Base-by-base conservation (phyloP, 2,329 filamentous ascomycete genomes). In the Metarhizium brunneum region DNA sequence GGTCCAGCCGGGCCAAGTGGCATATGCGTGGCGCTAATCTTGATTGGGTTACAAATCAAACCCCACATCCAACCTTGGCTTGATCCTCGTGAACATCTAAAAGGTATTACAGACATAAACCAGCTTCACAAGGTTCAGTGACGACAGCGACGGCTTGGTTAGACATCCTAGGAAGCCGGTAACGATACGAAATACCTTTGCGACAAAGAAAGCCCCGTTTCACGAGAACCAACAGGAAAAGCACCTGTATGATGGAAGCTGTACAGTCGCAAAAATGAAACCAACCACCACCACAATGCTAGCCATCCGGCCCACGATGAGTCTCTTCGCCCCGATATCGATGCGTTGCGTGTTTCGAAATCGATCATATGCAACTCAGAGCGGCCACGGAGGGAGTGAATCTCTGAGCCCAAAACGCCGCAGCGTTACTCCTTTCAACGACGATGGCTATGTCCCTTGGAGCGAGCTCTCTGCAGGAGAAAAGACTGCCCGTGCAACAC, bases 401-500 rank as follows among this genome's bases (percentile, higher is more conserved):
- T 57, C 59, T 58, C 62, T 77, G 13, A 66, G 71, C 13, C 68
- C 84, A 30, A 81, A 78, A 60, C 80, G 89, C 54, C 85, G 81
- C 65, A 79, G 84, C 43, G 84, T 96, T 30, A 96, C 91, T 0
- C 82, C 92, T 0, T 85, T 92, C 65, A 94, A 90, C 63, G 92
- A 96, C 63, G 87, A 90, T 65, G 92, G 92, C 7, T 79, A 81
- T 60, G 84, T 96, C 1, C 83, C 84, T 4, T 97, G 92, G 92
- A 79, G 76, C 3, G 79, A 94, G 54, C 80, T 97, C 2, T 90
- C 86, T 1, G 75, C 73, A 0, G 75, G 75, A 50, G 92, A 96
- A 69, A 96, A 96, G 70, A 84, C 85, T 2, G 87, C 87, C 29
- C 82, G 92, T 43, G 88, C 90, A 8, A 92, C 90, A 0, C 92